These are phyloP conservation scores for Russula olivacea DNA, from an alignment of 768 basidiomycete species.

Conservation along the genomic window DNA sequence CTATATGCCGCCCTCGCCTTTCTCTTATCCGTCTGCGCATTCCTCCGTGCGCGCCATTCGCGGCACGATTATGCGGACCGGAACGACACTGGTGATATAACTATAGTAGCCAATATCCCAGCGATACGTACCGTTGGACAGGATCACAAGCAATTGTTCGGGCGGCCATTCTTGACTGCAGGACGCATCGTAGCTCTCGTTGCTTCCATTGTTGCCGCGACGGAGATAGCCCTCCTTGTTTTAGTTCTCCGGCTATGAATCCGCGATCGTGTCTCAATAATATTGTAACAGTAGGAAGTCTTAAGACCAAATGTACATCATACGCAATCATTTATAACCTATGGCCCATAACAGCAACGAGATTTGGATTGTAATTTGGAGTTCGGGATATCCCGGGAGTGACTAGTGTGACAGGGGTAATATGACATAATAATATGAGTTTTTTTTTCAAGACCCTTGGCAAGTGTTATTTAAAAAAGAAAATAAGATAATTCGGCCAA, in stretches of 20 bases:
- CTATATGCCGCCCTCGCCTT: constrained; percentile 58
- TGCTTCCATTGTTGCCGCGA: constrained; percentile 50
- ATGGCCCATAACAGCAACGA: no score
- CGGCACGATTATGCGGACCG: constrained; percentile 72
- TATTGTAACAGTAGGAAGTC: not conserved
- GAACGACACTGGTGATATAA: not conserved
- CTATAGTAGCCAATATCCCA: constrained; percentile 25
- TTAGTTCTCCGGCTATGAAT: constrained; percentile 41
- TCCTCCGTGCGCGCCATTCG: constrained; percentile 57
- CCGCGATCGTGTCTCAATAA: not conserved
- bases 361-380: no score
- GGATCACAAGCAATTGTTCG: constrained; percentile 57
- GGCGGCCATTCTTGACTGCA: constrained; percentile 72
- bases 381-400: no score
- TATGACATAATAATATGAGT: no score
- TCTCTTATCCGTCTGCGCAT: constrained; percentile 53
- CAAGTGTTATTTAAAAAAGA: no score
- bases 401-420: no score
- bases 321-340: not conserved
- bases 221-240: constrained; percentile 61
- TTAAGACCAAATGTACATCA: not conserved
- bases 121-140: constrained; percentile 56
- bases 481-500: no score
- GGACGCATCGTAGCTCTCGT: constrained; percentile 69
- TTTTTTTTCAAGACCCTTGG: no score